Evolutionary conservation across 441 rosid genomes (phyloP), one percentile per base, ranked within the genome.

Genomic region (Mallotus japonicus): DNA sequence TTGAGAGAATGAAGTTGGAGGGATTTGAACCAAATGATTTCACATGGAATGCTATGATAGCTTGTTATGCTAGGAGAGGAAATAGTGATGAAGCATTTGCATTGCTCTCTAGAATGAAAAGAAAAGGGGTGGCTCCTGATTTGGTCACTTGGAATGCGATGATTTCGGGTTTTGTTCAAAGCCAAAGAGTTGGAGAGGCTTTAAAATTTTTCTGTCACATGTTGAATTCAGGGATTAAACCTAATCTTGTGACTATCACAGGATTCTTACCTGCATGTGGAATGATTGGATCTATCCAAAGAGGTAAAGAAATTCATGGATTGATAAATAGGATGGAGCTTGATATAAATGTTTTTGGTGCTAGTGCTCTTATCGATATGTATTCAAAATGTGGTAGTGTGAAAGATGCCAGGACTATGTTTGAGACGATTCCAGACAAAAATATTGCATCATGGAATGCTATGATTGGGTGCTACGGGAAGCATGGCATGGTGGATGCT

Each of bases 301-400:
- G 81, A 58, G 90, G 92, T 53, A 73, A 73, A 71, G 88, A 87
- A 78, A 86, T 87, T 70, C 95, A 90, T 63, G 86, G 84, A 81
- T 70, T 89, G 84, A 66, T 88, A 81, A 82, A 85, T 88, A 76
- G 44, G 87, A 78, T 82, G 61, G 19, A 11, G 22, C 37, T 8
- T 40, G 71, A 70, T 83, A 54, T 68, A 6, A 16, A n/a, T 19
- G 14, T 20, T 57, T 42, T 42, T 42, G 32, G 32, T 5, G 7
- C 46, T 42, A 42, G 32, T 42, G 46, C 46, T 42, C 46, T 42
- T 42, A 42, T 42, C 9, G 46, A 42, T 42, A 42, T 42, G 46
- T 42, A 42, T 42, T 42, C 9, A 8, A 8, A 42, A 42, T 42
- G 46, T 1, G 46, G 46, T 3, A 42, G 46, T 8, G 10, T 8